These are phyloP conservation scores for Phytophthora fragariaefolia DNA, from an alignment of 352 stramenopile species.

Conservation along the genomic window DNA sequence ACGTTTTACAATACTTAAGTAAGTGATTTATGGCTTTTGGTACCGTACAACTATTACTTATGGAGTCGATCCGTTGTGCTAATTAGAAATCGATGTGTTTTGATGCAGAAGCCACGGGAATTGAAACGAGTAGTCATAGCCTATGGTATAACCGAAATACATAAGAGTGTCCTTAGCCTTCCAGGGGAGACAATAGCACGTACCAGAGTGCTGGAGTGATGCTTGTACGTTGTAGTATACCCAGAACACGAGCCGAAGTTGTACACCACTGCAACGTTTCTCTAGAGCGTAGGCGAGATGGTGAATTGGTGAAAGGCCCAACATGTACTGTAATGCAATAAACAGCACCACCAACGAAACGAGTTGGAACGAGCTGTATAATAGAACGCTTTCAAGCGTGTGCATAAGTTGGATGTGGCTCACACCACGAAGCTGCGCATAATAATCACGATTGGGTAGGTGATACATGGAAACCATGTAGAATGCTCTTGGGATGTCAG, in stretches of 20 bases:
- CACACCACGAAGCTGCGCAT: background rate
- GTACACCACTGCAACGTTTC: slow-evolving; percentile 26
- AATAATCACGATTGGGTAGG: background rate
- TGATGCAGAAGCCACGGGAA: background rate
- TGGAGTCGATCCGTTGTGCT: background rate
- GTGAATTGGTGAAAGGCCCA: slow-evolving; percentile 27
- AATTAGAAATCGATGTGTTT: background rate
- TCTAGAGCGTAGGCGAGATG: slow-evolving; percentile 47
- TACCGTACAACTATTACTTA: no score
- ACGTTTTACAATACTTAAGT: no score
- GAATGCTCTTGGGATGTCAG: background rate
- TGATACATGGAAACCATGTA: background rate
- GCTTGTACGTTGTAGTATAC: slow-evolving; percentile 39
- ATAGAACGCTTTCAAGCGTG: background rate
- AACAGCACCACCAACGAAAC: slow-evolving; percentile 36
- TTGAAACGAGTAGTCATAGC: slow-evolving; percentile 13
- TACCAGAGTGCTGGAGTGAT: slow-evolving; percentile 37
- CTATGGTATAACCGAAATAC: no score
- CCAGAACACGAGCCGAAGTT: slow-evolving; percentile 42
- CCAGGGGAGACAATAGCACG: background rate
- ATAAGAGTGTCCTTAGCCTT: no score
- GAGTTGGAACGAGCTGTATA: slow-evolving; percentile 32
- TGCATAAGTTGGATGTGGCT: background rate
- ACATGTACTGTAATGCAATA: slow-evolving; percentile 19
- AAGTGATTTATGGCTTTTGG: no score